Base-by-base conservation (phyloP, 2,329 filamentous ascomycete genomes). In the Trichoderma simmonsii region DNA sequence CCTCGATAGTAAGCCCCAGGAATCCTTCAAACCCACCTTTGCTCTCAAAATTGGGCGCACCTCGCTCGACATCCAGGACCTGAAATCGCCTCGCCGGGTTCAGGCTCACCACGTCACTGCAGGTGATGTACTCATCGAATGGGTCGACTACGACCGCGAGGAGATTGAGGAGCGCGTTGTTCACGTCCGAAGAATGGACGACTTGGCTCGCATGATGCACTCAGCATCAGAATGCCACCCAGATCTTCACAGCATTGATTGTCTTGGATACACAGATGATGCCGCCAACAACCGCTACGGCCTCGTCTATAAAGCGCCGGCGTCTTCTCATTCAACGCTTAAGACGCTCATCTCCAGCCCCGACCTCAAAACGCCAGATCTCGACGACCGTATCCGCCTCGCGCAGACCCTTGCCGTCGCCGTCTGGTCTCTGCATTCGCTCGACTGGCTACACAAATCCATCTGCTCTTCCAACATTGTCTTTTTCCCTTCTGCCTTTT, bases 371-470 rank as follows among this genome's bases (percentile, higher is more conserved):
- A 83, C 83, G 14, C 84, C 83, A 3, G 83, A 85, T 70, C 80
- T 86, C n/a, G 79, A 82, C 68, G 82, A 83, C 70, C 80, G 83
- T 18, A 80, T 86, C 59, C 77, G 74, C 24, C 80, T 86, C 2
- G 85, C 84, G 3, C 77, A 80, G 30, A 83, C 79, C 3, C 80
- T 86, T 24, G 82, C 82, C 32, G 79, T 85, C 21, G 82, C 84
- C 2, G 76, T 86, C 11, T 85, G 83, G 81, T 84, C 84, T 18
- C 82, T 87, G n/a, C 86, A 87, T 75, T 85, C 85, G 1, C 82
- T 87, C 48, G 85, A 86, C 76, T 87, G 85, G 86, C 81, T 88
- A 54, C 86, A 89, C 80, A 89, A 89, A 77, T 87, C 85, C 48
- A 81, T 89, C 15, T 85, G 86, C 66, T 83, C 81, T 70, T 78